Base-by-base conservation (phyloP, 768 basidiomycete species). In the Megacollybia marginata region DNA sequence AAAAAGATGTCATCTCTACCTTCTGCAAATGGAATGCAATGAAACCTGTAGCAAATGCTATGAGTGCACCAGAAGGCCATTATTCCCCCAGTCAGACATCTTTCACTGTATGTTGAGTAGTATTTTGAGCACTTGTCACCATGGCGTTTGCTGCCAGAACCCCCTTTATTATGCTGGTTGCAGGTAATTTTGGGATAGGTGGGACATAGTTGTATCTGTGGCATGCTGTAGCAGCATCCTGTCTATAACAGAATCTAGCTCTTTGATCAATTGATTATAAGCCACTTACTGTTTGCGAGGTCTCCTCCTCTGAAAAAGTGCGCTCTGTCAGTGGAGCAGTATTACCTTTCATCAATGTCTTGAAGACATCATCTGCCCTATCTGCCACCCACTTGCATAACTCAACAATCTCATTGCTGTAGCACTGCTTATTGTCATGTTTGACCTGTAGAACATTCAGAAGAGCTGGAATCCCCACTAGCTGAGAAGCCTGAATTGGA, bases 161-260 rank as follows among this genome's bases (percentile, higher is more conserved):
- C 15, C 8, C 42, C 61, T 53, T 18, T 28, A 42, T 43, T 54
- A 3, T 6, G 23, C 18, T 49, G 33, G 40, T 68, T 62, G 33
- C 63, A 20, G 9, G 52, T 55, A 4, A 67, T 47, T 16, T 52
- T 40, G 0, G 64, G 61, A 45, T 68, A 70, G 8, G 47, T 46
- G 0, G 65, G 63, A 8, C 65, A 53, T 2, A 54, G 32, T 23
- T 65, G 55, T 13, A 70, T 57, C 35, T 59, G 54, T 9, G 64
- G 64, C 52, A 64, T 57, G 5, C 60, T 53, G 43, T 69, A 70
- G 44, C 54, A 63, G 18, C 57, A 60, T 2, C 67, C 65, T 9
- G 58, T 65, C 62, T 61, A 54, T 42, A 46, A 58, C n/a, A n/a
- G n/a, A n/a, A n/a, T n/a, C n/a, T n/a, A n/a, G n/a, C n/a, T 33